Base-by-base conservation (phyloP, 331 rosid genomes). In the Stylosanthes scabra region DNA sequence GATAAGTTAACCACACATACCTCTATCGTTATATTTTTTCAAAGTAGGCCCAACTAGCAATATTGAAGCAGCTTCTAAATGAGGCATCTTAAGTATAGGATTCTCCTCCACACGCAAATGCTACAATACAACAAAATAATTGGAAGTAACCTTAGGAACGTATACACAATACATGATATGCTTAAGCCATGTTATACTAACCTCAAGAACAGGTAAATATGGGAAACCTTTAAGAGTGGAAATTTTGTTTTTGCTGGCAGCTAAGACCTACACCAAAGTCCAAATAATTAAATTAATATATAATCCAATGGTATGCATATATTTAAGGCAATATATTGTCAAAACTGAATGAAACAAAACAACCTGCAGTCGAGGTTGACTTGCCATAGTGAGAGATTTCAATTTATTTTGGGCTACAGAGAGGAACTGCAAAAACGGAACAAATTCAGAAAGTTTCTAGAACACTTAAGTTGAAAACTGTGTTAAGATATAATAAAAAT, bases 351-450 rank as follows among this genome's bases (percentile, higher is more conserved):
- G 67, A 47, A 68, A 71, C 15, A 70, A 83, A 78, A 70, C 63
- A 64, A 95, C 99, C 99, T 95, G 99, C n/a, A 95, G 88, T 65
- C 99, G 92, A 71, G 99, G 99, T 74, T 95, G 99, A 75, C 93
- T 95, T 81, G 98, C 99, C 99, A 95, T 95, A 70, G 90, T 80
- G 47, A 95, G 93, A 75, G 93, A 87, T 89, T 87, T 95, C 88
- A 95, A 83, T 81, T 95, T 92, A 86, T 95, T 95, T 80, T 95
- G 99, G 81, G 99, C 99, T 63, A 95, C 96, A 20, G 99, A 95
- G 55, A 95, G 99, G 81, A 95, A 95, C 98, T 95, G 86, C 63
- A 78, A 66, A 70, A 80, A 70, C 67, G 39, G 77, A 61, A 69
- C 44, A 63, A 15, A 70, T 39, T 31, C 47, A 40, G 7, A 11